phyloP scores from a whole-genome alignment of 2,329 filamentous ascomycete genomes.

The Nigrospora sphaerica region DNA sequence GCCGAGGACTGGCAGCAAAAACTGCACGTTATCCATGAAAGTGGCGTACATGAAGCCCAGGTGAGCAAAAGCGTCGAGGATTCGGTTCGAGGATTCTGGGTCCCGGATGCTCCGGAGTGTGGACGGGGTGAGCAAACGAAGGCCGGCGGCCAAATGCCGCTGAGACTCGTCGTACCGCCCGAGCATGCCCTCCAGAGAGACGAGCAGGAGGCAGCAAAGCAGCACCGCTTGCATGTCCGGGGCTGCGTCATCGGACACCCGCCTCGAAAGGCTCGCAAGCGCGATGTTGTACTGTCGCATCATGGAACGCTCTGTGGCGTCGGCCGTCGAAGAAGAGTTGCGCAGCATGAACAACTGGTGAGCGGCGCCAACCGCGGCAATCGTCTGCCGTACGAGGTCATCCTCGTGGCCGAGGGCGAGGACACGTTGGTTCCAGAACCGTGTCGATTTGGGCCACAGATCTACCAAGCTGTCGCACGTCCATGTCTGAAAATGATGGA shows the following conservation, averaged over 20 bases:
- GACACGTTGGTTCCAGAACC: neutral
- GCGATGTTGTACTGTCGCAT: neutral
- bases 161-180: neutral
- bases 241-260: neutral
- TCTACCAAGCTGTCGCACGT: neutral
- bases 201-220: neutral
- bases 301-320: neutral
- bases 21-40: neutral
- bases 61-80: neutral
- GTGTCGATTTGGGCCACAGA: neutral
- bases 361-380: neutral
- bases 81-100: neutral
- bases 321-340: neutral
- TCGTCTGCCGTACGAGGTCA: neutral
- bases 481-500: neutral
- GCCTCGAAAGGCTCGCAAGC: neutral
- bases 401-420: neutral
- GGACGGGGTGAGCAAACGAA: neutral
- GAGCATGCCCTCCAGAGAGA: neutral
- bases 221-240: neutral
- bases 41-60: neutral
- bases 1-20: neutral
- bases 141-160: neutral
- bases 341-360: neutral
- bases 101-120: neutral